Conservation (phyloP, 345 rosid species). For the Diplotaxis tenuifolia region DNA sequence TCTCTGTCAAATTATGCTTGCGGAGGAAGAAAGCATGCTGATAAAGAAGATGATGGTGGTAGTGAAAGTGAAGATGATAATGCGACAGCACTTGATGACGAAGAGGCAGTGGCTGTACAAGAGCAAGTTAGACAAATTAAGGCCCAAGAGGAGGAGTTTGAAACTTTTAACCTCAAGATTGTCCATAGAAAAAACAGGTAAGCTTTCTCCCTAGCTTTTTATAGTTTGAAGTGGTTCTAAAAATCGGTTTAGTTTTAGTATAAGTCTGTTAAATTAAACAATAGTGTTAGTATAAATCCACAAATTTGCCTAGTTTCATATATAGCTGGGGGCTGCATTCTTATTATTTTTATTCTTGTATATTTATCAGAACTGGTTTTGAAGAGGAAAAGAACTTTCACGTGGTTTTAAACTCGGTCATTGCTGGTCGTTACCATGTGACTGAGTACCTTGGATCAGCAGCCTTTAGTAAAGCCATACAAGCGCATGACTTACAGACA, state of each 20-base stretch:
- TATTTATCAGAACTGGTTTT: slow-evolving; percentile 86
- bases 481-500: slow-evolving; percentile 97
- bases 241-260: too few species aligned
- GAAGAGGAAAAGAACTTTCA: slow-evolving; percentile 99
- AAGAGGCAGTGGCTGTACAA: slow-evolving; percentile 91
- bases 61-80: slow-evolving; percentile 67
- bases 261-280: too few species aligned
- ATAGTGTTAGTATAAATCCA: too few species aligned
- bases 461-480: slow-evolving; percentile 99
- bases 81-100: slow-evolving; percentile 76
- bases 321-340: slow-evolving; percentile 19
- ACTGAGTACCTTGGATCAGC: slow-evolving; percentile 99
- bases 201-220: slow-evolving; percentile 21
- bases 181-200: slow-evolving; percentile 99
- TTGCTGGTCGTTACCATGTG: slow-evolving; percentile 97
- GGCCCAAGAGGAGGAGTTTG: slow-evolving; percentile 97
- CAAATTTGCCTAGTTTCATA: too few species aligned
- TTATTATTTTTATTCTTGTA: background rate
- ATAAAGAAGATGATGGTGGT: slow-evolving; percentile 53
- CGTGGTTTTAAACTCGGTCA: slow-evolving; percentile 87
- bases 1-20: slow-evolving; percentile 62
- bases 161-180: slow-evolving; percentile 92
- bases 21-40: slow-evolving; percentile 52
- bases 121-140: slow-evolving; percentile 98
- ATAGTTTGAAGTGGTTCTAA: too few species aligned